phyloP scores from a whole-genome alignment of 1,139 yeast species.

The Yamadazyma kanchanaburiensis region DNA sequence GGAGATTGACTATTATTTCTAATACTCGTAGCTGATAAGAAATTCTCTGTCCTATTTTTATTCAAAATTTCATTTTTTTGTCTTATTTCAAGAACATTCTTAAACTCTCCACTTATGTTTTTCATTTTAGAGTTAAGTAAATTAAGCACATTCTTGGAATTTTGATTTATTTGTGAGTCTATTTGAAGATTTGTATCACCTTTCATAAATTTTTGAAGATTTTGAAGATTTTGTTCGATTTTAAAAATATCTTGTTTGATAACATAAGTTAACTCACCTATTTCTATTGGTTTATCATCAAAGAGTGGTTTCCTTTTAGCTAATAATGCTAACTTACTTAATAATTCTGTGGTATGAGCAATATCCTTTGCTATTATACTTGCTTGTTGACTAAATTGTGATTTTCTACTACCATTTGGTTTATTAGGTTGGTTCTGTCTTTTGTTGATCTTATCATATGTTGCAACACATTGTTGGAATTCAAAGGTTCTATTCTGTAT shows the following conservation, averaged over 20 bases:
- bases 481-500: constrained; percentile 81
- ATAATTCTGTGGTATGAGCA: constrained; percentile 79
- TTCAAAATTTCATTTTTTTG: constrained; percentile 81
- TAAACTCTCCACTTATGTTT: constrained; percentile 89
- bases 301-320: constrained; percentile 92
- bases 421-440: constrained; percentile 15
- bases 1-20: constrained; percentile 22
- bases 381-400: constrained; percentile 80
- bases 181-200: constrained; percentile 45
- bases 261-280: constrained; percentile 86
- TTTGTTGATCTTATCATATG: constrained; percentile 59
- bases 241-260: constrained; percentile 90
- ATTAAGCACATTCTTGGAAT: constrained; percentile 83
- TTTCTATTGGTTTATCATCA: constrained; percentile 92
- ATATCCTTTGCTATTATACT: constrained; percentile 85
- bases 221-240: constrained; percentile 74
- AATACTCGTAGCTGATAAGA: constrained; percentile 48
- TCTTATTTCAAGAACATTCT: constrained; percentile 80
- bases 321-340: constrained; percentile 74
- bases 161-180: constrained; percentile 62
- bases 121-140: constrained; percentile 85
- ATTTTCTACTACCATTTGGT: constrained; percentile 28
- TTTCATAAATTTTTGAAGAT: constrained; percentile 53
- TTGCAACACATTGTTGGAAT: constrained; percentile 79
- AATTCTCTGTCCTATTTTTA: constrained; percentile 81